Percentiles rank a stretch among this genome's conserved stretches.
phyloP scores from a whole-genome alignment of 495 filamentous ascomycete species.

The Pseudevernia furfuracea region DNA sequence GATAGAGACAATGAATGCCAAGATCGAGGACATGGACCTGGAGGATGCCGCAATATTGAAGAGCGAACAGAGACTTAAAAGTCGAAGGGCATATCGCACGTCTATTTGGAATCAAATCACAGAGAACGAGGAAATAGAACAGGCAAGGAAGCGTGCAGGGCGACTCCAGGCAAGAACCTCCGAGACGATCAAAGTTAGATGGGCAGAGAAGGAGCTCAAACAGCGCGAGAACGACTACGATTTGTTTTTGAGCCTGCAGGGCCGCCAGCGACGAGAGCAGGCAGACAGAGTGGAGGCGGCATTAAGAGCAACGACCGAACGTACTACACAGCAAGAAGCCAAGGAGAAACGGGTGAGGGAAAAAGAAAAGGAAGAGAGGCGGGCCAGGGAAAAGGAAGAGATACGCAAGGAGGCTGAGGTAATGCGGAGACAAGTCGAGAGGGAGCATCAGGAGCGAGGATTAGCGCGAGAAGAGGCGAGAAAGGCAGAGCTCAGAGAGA shows the following conservation, averaged over 20 bases:
- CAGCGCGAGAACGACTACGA: background rate
- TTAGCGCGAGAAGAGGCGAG: background rate
- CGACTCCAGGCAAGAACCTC: background rate
- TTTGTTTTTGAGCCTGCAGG: background rate
- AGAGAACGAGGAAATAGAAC: background rate
- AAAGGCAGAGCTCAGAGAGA: background rate
- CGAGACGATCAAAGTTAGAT: background rate
- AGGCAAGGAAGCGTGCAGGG: background rate
- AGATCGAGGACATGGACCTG: background rate
- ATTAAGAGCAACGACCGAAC: background rate
- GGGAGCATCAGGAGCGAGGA: background rate
- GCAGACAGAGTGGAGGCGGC: background rate
- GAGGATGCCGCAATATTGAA: background rate
- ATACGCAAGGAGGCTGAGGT: background rate
- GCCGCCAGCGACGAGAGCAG: background rate
- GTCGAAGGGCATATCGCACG: background rate
- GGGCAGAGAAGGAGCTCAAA: background rate
- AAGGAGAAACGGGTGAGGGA: background rate
- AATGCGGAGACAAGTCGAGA: too few species aligned
- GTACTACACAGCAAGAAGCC: background rate
- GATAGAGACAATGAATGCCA: background rate
- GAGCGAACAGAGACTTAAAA: background rate
- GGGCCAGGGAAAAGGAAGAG: background rate
- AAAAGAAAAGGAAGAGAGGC: background rate
- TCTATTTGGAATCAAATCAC: background rate